These are phyloP conservation scores for Pseudevernia furfuracea DNA, from an alignment of 495 filamentous ascomycete genomes.

Conservation along the genomic window DNA sequence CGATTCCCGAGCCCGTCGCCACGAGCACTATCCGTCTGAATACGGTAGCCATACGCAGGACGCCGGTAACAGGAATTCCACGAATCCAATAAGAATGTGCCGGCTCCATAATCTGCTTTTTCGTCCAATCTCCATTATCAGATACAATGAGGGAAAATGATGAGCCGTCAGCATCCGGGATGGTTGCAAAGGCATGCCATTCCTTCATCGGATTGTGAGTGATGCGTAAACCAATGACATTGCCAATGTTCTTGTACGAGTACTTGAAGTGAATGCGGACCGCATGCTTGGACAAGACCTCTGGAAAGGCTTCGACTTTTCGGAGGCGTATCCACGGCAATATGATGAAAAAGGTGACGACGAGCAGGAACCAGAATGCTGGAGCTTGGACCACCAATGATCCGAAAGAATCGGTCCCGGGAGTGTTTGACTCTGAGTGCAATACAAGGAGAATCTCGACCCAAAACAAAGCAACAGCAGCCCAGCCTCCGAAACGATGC, in stretches of 20 bases:
- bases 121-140: conserved; percentile 82
- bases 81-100: conserved; percentile 48
- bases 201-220: conserved; percentile 56
- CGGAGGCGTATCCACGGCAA: conserved; percentile 64
- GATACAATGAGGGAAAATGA: conserved; percentile 68
- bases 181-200: conserved; percentile 77
- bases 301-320: conserved; percentile 48
- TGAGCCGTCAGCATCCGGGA: conserved; percentile 38
- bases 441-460: conserved; percentile 28
- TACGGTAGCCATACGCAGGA: conserved; percentile 62
- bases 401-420: conserved; percentile 30
- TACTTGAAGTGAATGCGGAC: conserved; percentile 58
- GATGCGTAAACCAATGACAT: conserved; percentile 42
- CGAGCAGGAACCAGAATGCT: conserved; percentile 61
- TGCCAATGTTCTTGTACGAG: conserved; percentile 36
- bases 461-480: conserved; percentile 40
- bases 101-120: conserved; percentile 48
- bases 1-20: conserved; percentile 79
- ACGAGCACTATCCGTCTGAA: conserved; percentile 65
- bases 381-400: conserved; percentile 45
- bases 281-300: conserved; percentile 58
- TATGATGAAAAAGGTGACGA: conserved; percentile 50
- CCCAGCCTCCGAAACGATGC: conserved; percentile 51
- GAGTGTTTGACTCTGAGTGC: conserved; percentile 24
- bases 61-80: conserved; percentile 53